Evolutionary conservation across 495 filamentous ascomycete species (phyloP), one percentile per base, ranked within the genome.

Genomic region (Cladorrhinum samala): DNA sequence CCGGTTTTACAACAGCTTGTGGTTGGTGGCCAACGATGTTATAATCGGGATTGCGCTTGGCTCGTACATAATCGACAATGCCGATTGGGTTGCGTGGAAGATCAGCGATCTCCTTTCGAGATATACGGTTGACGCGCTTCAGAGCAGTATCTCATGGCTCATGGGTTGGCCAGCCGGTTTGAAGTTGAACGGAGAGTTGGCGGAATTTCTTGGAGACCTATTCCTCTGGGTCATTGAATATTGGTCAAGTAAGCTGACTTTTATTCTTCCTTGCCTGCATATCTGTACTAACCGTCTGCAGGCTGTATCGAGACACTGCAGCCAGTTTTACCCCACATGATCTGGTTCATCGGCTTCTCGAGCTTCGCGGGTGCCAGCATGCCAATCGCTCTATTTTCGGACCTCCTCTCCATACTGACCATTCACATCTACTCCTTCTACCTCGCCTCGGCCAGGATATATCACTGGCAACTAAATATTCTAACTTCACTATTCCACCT

Each of bases 181-280:
- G 52, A 99, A 99, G 65, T 77, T 99, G 38, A 99, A 99, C 68
- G 94, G 83, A 48, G 94, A 99, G 65, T 79, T 99, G 25, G 94
- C 91, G 2, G 77, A 81, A 19, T 99, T 99, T 57, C 81, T 99
- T 1, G 94, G 93, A 55, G 91, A 95, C 57, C 69, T 99, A 9
- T 97, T 97, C 63, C 68, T 97, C 0, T 97, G 94, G 93, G 93
- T 99, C 33, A 96, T 99, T 56, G 89, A 96, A 55, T 91, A 95
- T 62, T 99, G 94, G 94, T 86, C 86, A 48, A 85, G 85, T 87
- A 72, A 54, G 77, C 69, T 14, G 42, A 27, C 18, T 4, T 6
- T 7, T 33, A 52, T 39, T 61, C 69, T 51, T 71, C 30, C 18
- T 43, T 43, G 3, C 13, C 19, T 1, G 9, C 19, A 6, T 18